Conservation (phyloP, 768 basidiomycete species). For the Leccinum sublutescens region DNA sequence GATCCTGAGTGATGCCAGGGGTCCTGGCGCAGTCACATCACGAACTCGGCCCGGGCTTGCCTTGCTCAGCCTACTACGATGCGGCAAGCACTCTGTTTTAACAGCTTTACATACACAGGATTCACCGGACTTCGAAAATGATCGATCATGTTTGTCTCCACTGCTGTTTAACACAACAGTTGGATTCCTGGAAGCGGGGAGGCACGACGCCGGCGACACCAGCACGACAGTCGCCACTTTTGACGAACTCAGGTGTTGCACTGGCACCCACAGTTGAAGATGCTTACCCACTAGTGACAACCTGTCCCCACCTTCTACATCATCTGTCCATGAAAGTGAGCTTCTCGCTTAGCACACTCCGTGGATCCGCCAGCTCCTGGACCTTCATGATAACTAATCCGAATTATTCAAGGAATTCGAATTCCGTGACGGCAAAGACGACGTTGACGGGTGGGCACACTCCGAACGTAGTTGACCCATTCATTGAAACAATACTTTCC, state of each 20-base stretch:
- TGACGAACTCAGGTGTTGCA: background rate
- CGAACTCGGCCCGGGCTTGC: no score
- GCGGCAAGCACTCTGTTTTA: background rate
- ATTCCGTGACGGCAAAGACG: slow-evolving; percentile 28
- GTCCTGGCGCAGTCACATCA: background rate
- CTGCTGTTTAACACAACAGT: background rate
- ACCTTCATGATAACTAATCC: slow-evolving; percentile 26
- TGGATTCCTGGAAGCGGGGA: no score
- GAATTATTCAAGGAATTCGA: background rate
- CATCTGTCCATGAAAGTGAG: slow-evolving; percentile 42
- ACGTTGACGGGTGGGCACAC: slow-evolving; percentile 41
- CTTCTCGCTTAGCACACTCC: slow-evolving; percentile 42
- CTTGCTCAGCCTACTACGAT: background rate
- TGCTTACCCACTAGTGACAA: background rate
- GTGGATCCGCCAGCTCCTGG: slow-evolving; percentile 12
- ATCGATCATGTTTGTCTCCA: slow-evolving; percentile 8
- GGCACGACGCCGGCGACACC: background rate
- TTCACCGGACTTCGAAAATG: background rate
- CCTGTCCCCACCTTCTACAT: slow-evolving; percentile 18
- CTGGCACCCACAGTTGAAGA: no score
- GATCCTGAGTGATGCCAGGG: no score
- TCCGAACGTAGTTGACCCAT: slow-evolving; percentile 54
- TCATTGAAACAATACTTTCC: slow-evolving; percentile 58
- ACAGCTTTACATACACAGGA: background rate
- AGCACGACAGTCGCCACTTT: background rate